Base-by-base conservation (phyloP, 1,284 basidiomycete genomes). In the Puccinia polysora region DNA sequence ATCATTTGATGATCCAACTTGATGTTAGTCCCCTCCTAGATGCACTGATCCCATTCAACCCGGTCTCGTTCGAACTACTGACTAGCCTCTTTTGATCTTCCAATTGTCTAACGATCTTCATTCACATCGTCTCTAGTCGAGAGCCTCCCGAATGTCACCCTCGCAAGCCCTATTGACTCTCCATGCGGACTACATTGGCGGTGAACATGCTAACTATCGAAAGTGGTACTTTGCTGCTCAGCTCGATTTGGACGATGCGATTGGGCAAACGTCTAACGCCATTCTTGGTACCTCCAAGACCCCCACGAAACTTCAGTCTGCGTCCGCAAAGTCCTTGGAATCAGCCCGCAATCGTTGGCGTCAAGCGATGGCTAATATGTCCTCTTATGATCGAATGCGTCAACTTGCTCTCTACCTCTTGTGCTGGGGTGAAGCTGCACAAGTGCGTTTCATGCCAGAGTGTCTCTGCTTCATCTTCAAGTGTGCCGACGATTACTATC, bases 391-490 rank as follows among this genome's bases (percentile, higher is more conserved):
- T 79, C 88, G 96, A 73, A 86, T 97, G 63, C 87, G 95, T 43
- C 96, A 98, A 81, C 88, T 98, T 75, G 96, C 96, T 0, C 85
- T 98, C 2, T 98, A 89, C 81, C 85, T 98, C 85, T 98, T 50
- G 47, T 91, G 91, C 77, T 98, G 95, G 95, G 95, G 96, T 75
- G 96, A 98, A 81, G 95, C 91, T 0, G 95, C 94, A 8, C 93
- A 97, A 79, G 91, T 98, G 62, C 89, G 95, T 18, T 98, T 97
- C 81, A 86, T 92, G 45, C 95, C 96, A 25, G 95, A 98, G 81
- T 94, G 91, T 78, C 82, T 97, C 68, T 97, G 93, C 82, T 97
- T 97, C 85, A 95, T 97, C 82, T 97, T 97, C 89, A 97, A 98
- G 83, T 98, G 95, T 79, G 96, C 95, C 25, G 96, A 98, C 80